A percentile compares a stretch with the other conserved stretches of the same genome.
These are phyloP conservation scores for Cordyceps pruinosa DNA, from an alignment of 2,329 filamentous ascomycete species.

Conservation along the genomic window DNA sequence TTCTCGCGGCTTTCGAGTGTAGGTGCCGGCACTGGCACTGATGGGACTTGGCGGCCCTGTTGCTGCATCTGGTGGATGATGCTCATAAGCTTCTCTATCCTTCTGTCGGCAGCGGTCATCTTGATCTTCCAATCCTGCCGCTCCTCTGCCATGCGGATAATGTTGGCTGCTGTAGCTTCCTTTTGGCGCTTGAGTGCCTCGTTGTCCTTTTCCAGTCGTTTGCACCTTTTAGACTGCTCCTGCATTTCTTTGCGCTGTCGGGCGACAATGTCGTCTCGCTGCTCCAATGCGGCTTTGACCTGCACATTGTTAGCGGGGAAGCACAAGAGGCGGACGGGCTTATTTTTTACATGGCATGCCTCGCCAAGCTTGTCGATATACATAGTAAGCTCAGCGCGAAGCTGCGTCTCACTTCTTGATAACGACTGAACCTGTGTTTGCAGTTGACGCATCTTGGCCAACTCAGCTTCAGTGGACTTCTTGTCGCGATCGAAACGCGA, in stretches of 20 bases:
- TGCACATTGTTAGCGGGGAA: slow-evolving; percentile 18
- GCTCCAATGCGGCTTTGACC: slow-evolving; percentile 8
- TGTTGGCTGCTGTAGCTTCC: slow-evolving; percentile 87
- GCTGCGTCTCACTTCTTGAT: slow-evolving; percentile 89
- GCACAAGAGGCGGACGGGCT: no score
- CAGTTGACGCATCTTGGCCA: slow-evolving; percentile 71
- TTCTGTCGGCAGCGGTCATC: slow-evolving; percentile 46
- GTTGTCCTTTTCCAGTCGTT: slow-evolving; percentile 94
- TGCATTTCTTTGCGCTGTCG: slow-evolving; percentile 81
- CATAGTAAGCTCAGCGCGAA: slow-evolving; percentile 91
- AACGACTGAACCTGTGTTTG: slow-evolving; percentile 92
- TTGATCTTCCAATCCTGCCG: slow-evolving; percentile 77
- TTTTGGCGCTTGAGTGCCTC: slow-evolving; percentile 86
- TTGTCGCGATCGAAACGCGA: slow-evolving; percentile 85
- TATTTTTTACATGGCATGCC: slow-evolving; percentile 47
- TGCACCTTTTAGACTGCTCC: slow-evolving; percentile 99
- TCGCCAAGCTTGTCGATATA: slow-evolving; percentile 99
- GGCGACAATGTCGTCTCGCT: slow-evolving; percentile 4
- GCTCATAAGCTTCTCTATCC: slow-evolving; percentile 86
- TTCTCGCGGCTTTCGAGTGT: slow-evolving; percentile 50
- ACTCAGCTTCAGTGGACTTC: slow-evolving; percentile 78
- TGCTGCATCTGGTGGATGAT: slow-evolving; percentile 96
- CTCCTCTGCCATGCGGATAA: slow-evolving; percentile 95
- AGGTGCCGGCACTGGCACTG: slow-evolving; percentile 57
- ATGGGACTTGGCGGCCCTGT: slow-evolving; percentile 71